Evolutionary conservation across 2,329 filamentous ascomycete species (phyloP), one percentile per base, ranked within the genome.

Genomic region (Fusarium sp.): DNA sequence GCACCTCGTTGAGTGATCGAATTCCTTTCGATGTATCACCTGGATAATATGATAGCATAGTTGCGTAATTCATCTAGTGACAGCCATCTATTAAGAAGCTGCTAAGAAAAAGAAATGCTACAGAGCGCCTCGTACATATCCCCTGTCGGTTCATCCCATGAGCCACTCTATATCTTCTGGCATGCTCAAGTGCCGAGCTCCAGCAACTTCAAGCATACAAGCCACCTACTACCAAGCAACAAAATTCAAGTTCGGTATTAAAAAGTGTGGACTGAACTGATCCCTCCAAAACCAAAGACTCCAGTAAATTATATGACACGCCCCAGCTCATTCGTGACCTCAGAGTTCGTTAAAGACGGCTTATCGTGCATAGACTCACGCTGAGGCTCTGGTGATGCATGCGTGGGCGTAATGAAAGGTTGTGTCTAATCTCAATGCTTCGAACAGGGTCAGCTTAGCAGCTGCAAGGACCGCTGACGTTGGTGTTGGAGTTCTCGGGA

Each of bases 401-500:
- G 69, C 64, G 49, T 69, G 71, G 70, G 63, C 65, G 61, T 58
- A 66, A 58, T 61, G 56, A 52, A 67, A 68, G 48, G 60, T 60
- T 64, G 65, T 62, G 55, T 65, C 55, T 71, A 63, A 70, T 67
- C 51, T 64, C 52, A 55, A 70, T 72, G 65, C 59, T 58, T 55
- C 57, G 51, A 71, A 58, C 61, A 65, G 56, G 59, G 57, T 54
- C 48, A 64, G 69, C 73, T 71, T 85, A 90, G 81, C 87, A 90
- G 74, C 83, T 84, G 80, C 87, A 90, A 64, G 84, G 82, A 22
- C 86, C 87, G 73, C 81, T 82, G 57, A 82, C 81, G 74, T 88
- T 87, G 64, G 87, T 89, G 80, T 86, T 88, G 65, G 85, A 81
- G 66, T 83, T 86, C 77, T 90, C 87, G 24, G 86, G 83, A 34